Evolutionary conservation across 164 flowering plant species (phyloP).

Genomic region (Chloranthus sessilifolius): DNA sequence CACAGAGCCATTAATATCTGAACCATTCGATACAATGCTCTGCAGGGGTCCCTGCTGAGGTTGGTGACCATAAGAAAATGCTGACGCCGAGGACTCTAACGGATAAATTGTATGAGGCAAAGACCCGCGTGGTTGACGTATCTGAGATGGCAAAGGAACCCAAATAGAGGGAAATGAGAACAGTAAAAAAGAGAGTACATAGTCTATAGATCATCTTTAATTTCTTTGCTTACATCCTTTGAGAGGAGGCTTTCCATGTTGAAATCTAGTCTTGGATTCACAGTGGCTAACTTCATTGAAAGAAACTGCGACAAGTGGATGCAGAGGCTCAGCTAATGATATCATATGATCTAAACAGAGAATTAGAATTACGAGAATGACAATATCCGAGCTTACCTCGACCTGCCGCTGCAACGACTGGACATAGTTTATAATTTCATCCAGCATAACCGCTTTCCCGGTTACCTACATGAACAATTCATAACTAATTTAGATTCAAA

Average conservation of each 20-base stretch:
- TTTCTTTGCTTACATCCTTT: constrained; percentile 49
- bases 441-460: constrained; percentile 96
- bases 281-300: constrained; percentile 76
- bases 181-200: background rate
- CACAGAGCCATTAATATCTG: constrained; percentile 29
- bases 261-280: constrained; percentile 58
- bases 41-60: constrained; percentile 34
- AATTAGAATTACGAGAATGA: background rate
- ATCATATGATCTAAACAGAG: background rate
- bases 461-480: constrained; percentile 50
- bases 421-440: constrained; percentile 92
- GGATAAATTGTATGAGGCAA: constrained; percentile 33
- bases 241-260: constrained; percentile 49
- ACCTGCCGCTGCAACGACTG: constrained; percentile 94
- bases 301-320: constrained; percentile 63
- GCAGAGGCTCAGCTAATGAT: background rate
- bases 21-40: constrained; percentile 23
- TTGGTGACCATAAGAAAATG: constrained; percentile 43
- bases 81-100: constrained; percentile 34
- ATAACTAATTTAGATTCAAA: constrained; percentile 10
- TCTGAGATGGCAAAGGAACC: constrained; percentile 23
- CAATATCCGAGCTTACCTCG: constrained; percentile 47
- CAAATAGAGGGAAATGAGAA: background rate
- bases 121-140: constrained; percentile 49
- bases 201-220: background rate